phyloP scores from a whole-genome alignment of 768 basidiomycete genomes.

The Trametes cinnabarina region DNA sequence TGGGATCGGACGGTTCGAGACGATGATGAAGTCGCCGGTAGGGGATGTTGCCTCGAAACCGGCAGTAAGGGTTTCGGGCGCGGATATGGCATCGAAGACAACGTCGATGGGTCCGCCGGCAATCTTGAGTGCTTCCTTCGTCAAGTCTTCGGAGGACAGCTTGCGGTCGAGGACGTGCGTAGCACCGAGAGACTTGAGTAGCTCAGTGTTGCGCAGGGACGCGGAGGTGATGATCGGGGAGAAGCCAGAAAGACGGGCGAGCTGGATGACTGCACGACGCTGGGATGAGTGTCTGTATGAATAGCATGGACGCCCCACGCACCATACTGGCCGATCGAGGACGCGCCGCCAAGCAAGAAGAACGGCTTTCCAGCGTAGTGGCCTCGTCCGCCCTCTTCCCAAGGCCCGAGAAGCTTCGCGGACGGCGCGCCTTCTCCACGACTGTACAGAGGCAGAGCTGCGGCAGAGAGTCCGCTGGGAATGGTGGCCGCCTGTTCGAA shows the following conservation, averaged over 20 bases:
- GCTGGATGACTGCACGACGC: slow-evolving; percentile 21
- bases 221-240: slow-evolving; percentile 26
- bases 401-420: slow-evolving; percentile 25
- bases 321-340: slow-evolving; percentile 29
- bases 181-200: slow-evolving; percentile 26
- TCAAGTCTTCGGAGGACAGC: not conserved
- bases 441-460: slow-evolving; percentile 36
- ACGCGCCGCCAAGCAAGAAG: slow-evolving; percentile 25
- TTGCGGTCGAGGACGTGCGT: slow-evolving; percentile 28
- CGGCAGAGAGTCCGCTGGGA: slow-evolving; percentile 35
- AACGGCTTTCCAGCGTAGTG: slow-evolving; percentile 32
- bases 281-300: not conserved
- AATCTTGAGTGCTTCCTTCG: not conserved
- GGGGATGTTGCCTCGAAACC: slow-evolving; percentile 18
- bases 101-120: slow-evolving; percentile 11
- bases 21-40: slow-evolving; percentile 17
- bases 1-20: not conserved
- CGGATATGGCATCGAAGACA: slow-evolving; percentile 25
- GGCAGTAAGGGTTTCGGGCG: slow-evolving; percentile 18
- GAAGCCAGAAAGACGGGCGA: slow-evolving; percentile 27
- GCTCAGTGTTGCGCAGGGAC: slow-evolving; percentile 2
- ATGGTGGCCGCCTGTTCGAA: slow-evolving; percentile 40
- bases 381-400: slow-evolving; percentile 25
- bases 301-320: slow-evolving; percentile 1
- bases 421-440: not conserved